These are phyloP conservation scores for Magnaporthiopsis rhizophila DNA, from an alignment of 2,329 filamentous ascomycete genomes.

Conservation along the genomic window DNA sequence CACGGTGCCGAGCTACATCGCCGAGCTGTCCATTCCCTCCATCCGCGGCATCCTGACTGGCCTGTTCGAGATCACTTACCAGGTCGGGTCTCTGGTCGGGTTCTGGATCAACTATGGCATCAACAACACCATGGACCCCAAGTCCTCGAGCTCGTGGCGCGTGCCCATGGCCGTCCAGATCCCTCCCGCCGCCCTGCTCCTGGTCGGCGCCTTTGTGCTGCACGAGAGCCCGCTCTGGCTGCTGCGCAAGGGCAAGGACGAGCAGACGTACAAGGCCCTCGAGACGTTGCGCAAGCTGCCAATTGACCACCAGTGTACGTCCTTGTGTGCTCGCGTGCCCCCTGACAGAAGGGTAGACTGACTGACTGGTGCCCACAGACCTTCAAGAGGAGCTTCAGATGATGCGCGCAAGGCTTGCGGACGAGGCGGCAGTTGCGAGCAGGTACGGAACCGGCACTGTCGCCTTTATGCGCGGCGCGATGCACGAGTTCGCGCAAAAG, in stretches of 20 bases:
- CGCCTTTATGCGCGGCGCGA: constrained; percentile 26
- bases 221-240: constrained; percentile 33
- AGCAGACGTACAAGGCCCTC: constrained; percentile 31
- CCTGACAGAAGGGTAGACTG: background rate
- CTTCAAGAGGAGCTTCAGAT: constrained; percentile 40
- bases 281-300: constrained; percentile 36
- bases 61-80: constrained; percentile 43
- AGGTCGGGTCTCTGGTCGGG: constrained; percentile 42
- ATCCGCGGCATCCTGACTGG: constrained; percentile 51
- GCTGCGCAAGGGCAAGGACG: constrained; percentile 31
- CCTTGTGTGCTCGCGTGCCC: background rate
- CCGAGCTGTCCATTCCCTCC: constrained; percentile 51
- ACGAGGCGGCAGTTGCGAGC: constrained; percentile 24
- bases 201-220: constrained; percentile 35
- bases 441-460: constrained; percentile 24
- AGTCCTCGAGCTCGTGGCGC: constrained; percentile 30
- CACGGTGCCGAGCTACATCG: constrained; percentile 55
- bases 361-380: constrained; percentile 1
- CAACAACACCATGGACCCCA: constrained; percentile 28
- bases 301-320: constrained; percentile 21
- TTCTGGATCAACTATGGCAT: constrained; percentile 43
- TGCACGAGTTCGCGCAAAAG: constrained; percentile 26
- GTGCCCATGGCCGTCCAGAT: constrained; percentile 41
- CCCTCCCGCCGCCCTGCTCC: constrained; percentile 33
- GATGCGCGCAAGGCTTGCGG: constrained; percentile 28